Percentiles rank a stretch among this genome's conserved stretches.
phyloP scores from a whole-genome alignment of 768 basidiomycete genomes.

The Serpula lacrymans region DNA sequence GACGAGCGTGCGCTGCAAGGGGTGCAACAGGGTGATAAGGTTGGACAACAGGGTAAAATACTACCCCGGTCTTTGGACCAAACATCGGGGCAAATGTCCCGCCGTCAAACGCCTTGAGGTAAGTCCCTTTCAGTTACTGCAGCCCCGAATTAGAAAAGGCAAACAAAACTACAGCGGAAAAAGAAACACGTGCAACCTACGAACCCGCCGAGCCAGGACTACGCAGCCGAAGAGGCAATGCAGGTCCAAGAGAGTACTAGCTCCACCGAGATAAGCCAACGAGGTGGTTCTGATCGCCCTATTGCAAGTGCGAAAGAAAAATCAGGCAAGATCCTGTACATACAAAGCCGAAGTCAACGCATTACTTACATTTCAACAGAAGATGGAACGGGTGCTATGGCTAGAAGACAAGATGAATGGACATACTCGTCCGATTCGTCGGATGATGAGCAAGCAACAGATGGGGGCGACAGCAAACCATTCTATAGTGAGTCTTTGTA shows the following conservation, averaged over 20 bases:
- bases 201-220: constrained; percentile 10
- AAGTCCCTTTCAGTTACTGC: too few relatives aligned
- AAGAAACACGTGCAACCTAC: constrained; percentile 3
- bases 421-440: too few relatives aligned
- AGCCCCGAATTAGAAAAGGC: too few relatives aligned
- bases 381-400: neutral
- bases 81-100: constrained; percentile 28
- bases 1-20: constrained; percentile 27
- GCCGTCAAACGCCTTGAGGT: constrained; percentile 22
- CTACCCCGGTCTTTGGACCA: constrained; percentile 33
- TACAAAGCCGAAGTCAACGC: neutral
- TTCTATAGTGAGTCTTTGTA: constrained; percentile 26
- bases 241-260: too few relatives aligned
- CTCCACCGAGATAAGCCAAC: neutral
- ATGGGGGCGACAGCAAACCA: constrained; percentile 13
- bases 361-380: neutral
- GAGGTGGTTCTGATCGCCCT: neutral
- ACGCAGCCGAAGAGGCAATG: too few relatives aligned
- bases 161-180: neutral
- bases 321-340: neutral
- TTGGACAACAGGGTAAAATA: constrained; percentile 32
- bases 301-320: too few relatives aligned
- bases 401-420: neutral
- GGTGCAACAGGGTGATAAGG: constrained; percentile 27
- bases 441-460: constrained; percentile 14